A percentile compares a stretch with the other conserved stretches of the same genome.
Evolutionary conservation across 2,329 filamentous ascomycete genomes (phyloP).

Genomic region (Alternaria sp.): DNA sequence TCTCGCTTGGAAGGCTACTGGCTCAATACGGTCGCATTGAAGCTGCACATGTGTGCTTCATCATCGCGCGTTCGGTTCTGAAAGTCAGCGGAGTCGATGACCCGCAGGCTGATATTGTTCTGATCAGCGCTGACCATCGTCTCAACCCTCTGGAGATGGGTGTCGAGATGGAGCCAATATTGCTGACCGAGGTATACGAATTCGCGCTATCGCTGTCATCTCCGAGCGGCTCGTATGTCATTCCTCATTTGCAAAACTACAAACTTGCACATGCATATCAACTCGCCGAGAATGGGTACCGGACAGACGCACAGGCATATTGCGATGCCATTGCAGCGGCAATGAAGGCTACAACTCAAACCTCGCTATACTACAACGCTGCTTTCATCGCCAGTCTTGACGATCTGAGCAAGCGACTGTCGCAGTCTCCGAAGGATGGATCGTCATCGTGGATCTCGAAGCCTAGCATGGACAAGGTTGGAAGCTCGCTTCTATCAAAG

Average conservation of each 20-base stretch:
- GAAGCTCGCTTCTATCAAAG: constrained; percentile 84
- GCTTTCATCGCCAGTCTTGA: constrained; percentile 78
- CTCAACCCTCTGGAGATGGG: constrained; percentile 74
- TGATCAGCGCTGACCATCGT: constrained; percentile 84
- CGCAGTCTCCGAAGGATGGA: constrained; percentile 82
- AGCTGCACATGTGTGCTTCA: constrained; percentile 90
- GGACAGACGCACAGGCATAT: constrained; percentile 85
- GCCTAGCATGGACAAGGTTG: constrained; percentile 94
- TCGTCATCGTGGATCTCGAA: constrained; percentile 91
- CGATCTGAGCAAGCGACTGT: constrained; percentile 82
- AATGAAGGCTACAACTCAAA: constrained; percentile 79
- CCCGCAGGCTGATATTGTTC: constrained; percentile 75
- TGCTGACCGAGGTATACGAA: constrained; percentile 96
- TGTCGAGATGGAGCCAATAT: constrained; percentile 82
- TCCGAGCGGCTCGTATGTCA: constrained; percentile 57
- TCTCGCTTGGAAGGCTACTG: constrained; percentile 81
- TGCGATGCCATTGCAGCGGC: constrained; percentile 81
- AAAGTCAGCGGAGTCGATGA: constrained; percentile 87
- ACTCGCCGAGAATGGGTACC: constrained; percentile 82
- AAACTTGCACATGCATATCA: constrained; percentile 87
- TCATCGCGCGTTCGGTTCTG: constrained; percentile 77
- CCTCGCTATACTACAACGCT: constrained; percentile 85
- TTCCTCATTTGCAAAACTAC: constrained; percentile 87
- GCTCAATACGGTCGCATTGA: constrained; percentile 86
- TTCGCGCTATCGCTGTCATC: constrained; percentile 79